Base-by-base conservation (phyloP, 768 basidiomycete species). In the Pisolithus marmoratus region DNA sequence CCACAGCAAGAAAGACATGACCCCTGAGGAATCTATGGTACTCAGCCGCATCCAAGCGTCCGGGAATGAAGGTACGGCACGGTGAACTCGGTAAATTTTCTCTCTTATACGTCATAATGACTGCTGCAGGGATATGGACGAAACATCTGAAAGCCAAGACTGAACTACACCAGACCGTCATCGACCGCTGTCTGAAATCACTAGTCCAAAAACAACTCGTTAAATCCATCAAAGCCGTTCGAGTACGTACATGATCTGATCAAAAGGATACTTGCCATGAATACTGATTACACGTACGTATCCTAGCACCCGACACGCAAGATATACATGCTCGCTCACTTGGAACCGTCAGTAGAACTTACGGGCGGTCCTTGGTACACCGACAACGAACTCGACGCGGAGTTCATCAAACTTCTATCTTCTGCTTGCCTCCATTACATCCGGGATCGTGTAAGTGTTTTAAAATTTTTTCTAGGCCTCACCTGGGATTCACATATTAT, bases 341-440 rank as follows among this genome's bases (percentile, higher is more conserved):
- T 97, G 5, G 87, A 89, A 53, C 96, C 96, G 2, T 91, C 92
- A 1, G 86, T 91, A 14, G 87, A 93, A 49, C 71, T 98, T 55
- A 95, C 94, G 0, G 96, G 96, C 48, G 96, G 96, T 1, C 91
- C 95, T 2, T 99, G 96, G 95, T 99, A 94, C 63, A 93, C 90
- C 9, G 94, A 95, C 62, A 91, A 92, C 63, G 96, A 96, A 63
- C 82, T 97, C 24, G 96, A 99, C 69, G 87, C 84, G 1, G 88
- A 89, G 61, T 92, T 98, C 61, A 96, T 99, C 61, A 83, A 89
- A 57, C 78, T 84, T 50, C 71, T 98, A 38, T 85, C 80, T 48
- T 80, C 80, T 49, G 87, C 87, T 8, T 90, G 89, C 63, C 72
- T 87, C 19, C 82, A 85, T 58, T 87, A 85, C 58, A 87, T 97